A percentile compares a stretch with the other conserved stretches of the same genome.
Evolutionary conservation across 140 eudicot genomes (phyloP).

Genomic region (Cichorium intybus): DNA sequence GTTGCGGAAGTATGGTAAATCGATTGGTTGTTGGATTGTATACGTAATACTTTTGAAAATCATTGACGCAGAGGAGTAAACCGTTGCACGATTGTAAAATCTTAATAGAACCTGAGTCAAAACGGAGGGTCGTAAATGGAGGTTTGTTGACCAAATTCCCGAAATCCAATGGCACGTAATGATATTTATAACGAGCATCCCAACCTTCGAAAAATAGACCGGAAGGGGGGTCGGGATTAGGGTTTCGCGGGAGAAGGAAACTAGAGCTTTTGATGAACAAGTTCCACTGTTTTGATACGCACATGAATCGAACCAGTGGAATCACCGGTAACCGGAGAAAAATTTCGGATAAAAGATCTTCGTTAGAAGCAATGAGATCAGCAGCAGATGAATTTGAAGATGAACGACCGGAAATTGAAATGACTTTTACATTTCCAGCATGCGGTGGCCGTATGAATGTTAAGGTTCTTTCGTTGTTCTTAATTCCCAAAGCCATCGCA

Average conservation of each 20-base stretch:
- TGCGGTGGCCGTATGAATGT: slow-evolving; percentile 4
- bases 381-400: slow-evolving; percentile 25
- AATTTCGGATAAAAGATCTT: slow-evolving; percentile 40
- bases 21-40: slow-evolving; percentile 38
- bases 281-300: slow-evolving; percentile 37
- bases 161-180: slow-evolving; percentile 26
- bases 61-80: slow-evolving; percentile 28
- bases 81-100: slow-evolving; percentile 47
- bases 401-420: slow-evolving; percentile 6
- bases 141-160: slow-evolving; percentile 9
- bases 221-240: slow-evolving; percentile 20
- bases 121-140: slow-evolving; percentile 32
- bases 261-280: slow-evolving; percentile 25
- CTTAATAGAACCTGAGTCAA: slow-evolving; percentile 19
- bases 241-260: slow-evolving; percentile 19
- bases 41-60: slow-evolving; percentile 30
- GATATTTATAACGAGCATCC: slow-evolving; percentile 35
- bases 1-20: slow-evolving; percentile 12
- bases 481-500: neutral
- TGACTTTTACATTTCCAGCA: neutral
- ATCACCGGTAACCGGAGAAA: slow-evolving; percentile 31
- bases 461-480: slow-evolving; percentile 8
- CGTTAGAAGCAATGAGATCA: slow-evolving; percentile 25
- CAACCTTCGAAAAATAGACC: slow-evolving; percentile 38
- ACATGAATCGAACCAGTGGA: slow-evolving; percentile 28